phyloP scores from a whole-genome alignment of 257 asterid species.

The Hygrophila difformis region DNA sequence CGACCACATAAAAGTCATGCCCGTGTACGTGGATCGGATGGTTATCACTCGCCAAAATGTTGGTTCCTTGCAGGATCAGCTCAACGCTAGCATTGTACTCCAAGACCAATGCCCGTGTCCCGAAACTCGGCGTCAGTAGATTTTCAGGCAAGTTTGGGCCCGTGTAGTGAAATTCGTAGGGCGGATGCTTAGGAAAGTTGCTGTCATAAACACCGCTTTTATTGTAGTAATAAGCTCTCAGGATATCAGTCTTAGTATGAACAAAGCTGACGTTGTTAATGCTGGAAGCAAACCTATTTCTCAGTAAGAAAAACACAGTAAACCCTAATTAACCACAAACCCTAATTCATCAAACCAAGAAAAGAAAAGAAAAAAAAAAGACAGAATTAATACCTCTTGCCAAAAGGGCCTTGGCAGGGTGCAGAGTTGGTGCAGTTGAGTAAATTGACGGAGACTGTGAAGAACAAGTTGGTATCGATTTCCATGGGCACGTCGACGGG shows the following conservation, averaged over 20 bases:
- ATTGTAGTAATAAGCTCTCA: slow-evolving; percentile 25
- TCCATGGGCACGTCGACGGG: too few relatives aligned
- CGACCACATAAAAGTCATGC: slow-evolving; percentile 38
- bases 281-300: slow-evolving; percentile 47
- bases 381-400: too few relatives aligned
- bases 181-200: slow-evolving; percentile 35
- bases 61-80: too few relatives aligned
- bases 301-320: too few relatives aligned
- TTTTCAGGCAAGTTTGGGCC: slow-evolving; percentile 20
- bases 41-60: slow-evolving; percentile 29
- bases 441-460: slow-evolving; percentile 28
- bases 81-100: slow-evolving; percentile 38
- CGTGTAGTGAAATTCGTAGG: slow-evolving; percentile 29
- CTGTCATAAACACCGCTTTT: slow-evolving; percentile 19
- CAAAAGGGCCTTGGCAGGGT: slow-evolving; percentile 34
- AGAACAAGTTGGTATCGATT: slow-evolving; percentile 19
- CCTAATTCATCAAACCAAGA: too few relatives aligned
- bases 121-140: slow-evolving; percentile 26
- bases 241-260: slow-evolving; percentile 18
- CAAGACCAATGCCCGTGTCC: slow-evolving; percentile 37
- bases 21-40: slow-evolving; percentile 56
- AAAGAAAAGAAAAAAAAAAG: too few relatives aligned
- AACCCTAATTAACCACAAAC: too few relatives aligned
- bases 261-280: slow-evolving; percentile 41
- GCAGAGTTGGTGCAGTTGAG: slow-evolving; percentile 17